phyloP scores from a whole-genome alignment of 306 rosid genomes.

The Pueraria montana region DNA sequence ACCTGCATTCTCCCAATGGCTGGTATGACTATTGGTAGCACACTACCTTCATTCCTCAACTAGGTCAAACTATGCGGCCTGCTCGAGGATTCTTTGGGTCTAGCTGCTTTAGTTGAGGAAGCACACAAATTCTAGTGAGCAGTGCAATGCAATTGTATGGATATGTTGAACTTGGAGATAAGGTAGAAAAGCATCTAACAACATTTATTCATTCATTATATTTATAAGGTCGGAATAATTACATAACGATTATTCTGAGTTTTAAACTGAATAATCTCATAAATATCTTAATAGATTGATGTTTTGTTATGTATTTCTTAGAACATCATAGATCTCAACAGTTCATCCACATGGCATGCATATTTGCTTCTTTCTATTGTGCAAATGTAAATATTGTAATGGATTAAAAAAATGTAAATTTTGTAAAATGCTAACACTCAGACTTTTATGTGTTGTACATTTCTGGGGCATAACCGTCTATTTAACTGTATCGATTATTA shows the following conservation, averaged over 20 bases:
- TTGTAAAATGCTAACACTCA: neutral
- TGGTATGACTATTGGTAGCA: slow-evolving; percentile 68
- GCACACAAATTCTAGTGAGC: slow-evolving; percentile 55
- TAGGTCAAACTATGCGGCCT: neutral
- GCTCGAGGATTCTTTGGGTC: slow-evolving; percentile 46
- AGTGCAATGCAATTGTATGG: slow-evolving; percentile 63
- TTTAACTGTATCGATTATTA: neutral
- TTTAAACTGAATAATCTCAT: neutral
- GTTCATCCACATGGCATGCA: neutral
- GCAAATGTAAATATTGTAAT: neutral
- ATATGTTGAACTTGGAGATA: slow-evolving; percentile 57
- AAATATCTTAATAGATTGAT: neutral
- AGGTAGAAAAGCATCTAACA: slow-evolving; percentile 59
- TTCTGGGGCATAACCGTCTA: neutral
- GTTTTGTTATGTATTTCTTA: neutral
- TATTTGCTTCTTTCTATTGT: neutral
- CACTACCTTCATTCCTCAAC: neutral
- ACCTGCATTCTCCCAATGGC: slow-evolving; percentile 6
- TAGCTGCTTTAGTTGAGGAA: slow-evolving; percentile 64
- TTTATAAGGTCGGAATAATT: neutral
- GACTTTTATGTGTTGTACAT: neutral
- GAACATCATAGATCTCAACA: neutral
- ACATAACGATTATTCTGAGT: neutral
- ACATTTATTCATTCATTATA: slow-evolving; percentile 13
- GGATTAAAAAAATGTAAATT: neutral